phyloP scores from a whole-genome alignment of 2,329 filamentous ascomycete genomes.

The Claviceps sp. region DNA sequence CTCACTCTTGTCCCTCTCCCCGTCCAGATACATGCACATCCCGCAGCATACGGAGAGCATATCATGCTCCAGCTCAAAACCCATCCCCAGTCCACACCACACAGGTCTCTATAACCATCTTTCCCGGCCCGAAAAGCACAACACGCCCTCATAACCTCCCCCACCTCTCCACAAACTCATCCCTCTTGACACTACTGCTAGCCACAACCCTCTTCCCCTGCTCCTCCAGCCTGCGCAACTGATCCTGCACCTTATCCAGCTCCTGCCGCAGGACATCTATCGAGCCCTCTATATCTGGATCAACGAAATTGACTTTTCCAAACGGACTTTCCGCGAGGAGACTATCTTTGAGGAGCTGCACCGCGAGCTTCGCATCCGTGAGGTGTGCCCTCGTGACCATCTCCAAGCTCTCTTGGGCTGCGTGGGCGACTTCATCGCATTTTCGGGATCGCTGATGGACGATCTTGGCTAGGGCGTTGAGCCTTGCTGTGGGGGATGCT shows the following conservation, averaged over 20 bases:
- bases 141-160: background rate
- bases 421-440: constrained; percentile 27
- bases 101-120: too few species aligned
- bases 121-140: too few species aligned
- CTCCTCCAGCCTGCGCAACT: constrained; percentile 25
- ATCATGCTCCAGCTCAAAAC: too few species aligned
- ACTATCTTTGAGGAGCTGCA: constrained; percentile 36
- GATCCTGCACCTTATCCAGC: constrained; percentile 25
- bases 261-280: constrained; percentile 34
- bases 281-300: constrained; percentile 37
- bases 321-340: constrained; percentile 39
- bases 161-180: constrained; percentile 31
- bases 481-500: constrained; percentile 13
- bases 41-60: too few species aligned
- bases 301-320: constrained; percentile 33
- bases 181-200: constrained; percentile 32
- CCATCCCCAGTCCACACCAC: too few species aligned
- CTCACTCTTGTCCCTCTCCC: too few species aligned
- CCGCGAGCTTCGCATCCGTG: constrained; percentile 31
- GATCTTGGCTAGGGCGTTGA: constrained; percentile 20
- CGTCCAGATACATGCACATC: too few species aligned
- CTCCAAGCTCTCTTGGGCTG: constrained; percentile 39
- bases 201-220: constrained; percentile 18
- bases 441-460: constrained; percentile 29
- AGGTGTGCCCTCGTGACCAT: constrained; percentile 25